Base-by-base conservation (phyloP, 2,329 filamentous ascomycete species). In the Alternaria angustiovoidea region DNA sequence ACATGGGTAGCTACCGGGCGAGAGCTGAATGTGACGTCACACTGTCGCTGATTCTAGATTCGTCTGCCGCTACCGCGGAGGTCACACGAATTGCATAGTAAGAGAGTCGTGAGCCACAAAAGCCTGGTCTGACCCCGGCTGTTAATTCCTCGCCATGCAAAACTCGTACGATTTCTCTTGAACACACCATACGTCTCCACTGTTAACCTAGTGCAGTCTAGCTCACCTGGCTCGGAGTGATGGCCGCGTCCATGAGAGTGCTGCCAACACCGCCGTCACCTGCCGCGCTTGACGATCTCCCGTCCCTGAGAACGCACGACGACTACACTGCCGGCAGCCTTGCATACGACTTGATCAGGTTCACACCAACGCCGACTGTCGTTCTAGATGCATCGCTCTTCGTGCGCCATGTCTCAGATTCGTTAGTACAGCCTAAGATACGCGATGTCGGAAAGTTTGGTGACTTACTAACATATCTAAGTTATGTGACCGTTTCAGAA, bases 361-460 rank as follows among this genome's bases (percentile, higher is more conserved):
- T 63, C 72, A 83, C 71, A 81, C 84, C 71, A 78, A 59, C 73
- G 46, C 70, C 70, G 32, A 77, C 73, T n/a, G 41, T 76, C 44
- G 56, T 76, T 14, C 54, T 76, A 16, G 68, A 75, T 56, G 57
- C 64, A 14, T 81, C 87, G 60, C 81, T 96, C 53, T 91, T 90
- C 67, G 67, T 78, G 39, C 57, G 63, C 28, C 68, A 82, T 51
- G 78, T 81, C 4, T 85, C 83, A 4, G 74, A 81, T 34, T 81
- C 80, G 46, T 49, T 49, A 49, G 46, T 49, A 20, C 7, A 49
- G 46, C 20, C 30, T 22, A n/a, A 5, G 32, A 38, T 9, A 24
- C n/a, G 20, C 14, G 16, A n/a, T 20, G 30, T n/a, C 20, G 5
- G 34, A 38, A 1, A 12, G 30, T 4, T 26, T 3, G 12, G 16